phyloP scores from a whole-genome alignment of 345 rosid genomes.

The Geranium rotundifolium region DNA sequence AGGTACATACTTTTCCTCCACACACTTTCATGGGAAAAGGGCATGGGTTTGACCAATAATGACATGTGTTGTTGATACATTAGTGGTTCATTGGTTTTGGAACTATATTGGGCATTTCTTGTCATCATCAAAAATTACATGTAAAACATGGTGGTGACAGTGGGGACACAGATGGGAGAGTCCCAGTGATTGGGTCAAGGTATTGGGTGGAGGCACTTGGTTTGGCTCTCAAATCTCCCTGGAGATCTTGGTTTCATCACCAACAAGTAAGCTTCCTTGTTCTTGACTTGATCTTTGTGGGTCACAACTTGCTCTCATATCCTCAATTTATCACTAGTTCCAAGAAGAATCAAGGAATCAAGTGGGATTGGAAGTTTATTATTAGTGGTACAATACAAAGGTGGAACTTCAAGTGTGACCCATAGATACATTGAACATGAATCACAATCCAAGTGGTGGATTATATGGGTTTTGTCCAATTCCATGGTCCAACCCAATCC shows the following conservation, averaged over 20 bases:
- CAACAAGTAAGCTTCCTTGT: slow-evolving; percentile 25
- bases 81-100: no score
- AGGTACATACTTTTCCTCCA: slow-evolving; percentile 19
- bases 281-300: neutral
- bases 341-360: no score
- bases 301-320: neutral
- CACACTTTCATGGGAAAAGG: neutral
- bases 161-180: slow-evolving; percentile 53
- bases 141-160: slow-evolving; percentile 14
- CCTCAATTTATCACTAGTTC: neutral
- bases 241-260: slow-evolving; percentile 50
- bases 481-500: no score
- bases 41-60: neutral
- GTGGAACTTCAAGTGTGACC: no score
- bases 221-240: slow-evolving; percentile 30
- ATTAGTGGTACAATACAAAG: no score
- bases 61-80: no score
- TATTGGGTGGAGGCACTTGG: slow-evolving; percentile 39
- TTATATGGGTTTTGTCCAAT: no score
- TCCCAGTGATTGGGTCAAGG: slow-evolving; percentile 41
- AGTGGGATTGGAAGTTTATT: no score
- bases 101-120: no score
- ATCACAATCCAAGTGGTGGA: no score
- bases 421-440: no score
- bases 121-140: no score